phyloP scores from a whole-genome alignment of 108 stramenopile genomes.

The Nannochloropsis oceanica region DNA sequence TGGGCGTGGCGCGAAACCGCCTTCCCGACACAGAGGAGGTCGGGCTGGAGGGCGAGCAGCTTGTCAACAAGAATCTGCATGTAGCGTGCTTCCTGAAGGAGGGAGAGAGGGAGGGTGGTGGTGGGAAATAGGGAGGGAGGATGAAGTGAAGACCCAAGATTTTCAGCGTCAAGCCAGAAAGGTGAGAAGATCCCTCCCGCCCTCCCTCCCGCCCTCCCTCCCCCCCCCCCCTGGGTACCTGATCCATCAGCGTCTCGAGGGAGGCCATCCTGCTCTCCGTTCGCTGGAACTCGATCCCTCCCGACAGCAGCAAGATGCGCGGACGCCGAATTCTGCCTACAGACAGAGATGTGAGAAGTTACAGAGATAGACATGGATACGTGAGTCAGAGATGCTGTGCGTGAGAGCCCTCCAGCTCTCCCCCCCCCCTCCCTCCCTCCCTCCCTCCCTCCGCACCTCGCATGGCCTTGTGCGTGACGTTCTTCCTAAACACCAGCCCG shows the following conservation, averaged over 20 bases:
- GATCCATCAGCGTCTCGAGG: conserved; percentile 72
- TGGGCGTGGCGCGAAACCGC: conserved; percentile 71
- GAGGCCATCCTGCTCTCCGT: conserved; percentile 64
- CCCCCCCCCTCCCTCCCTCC: conserved; percentile 19
- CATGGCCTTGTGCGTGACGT: conserved; percentile 67
- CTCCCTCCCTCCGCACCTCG: neutral
- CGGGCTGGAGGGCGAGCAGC: conserved; percentile 68
- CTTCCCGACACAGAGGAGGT: conserved; percentile 62
- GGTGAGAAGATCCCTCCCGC: no score
- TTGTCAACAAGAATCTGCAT: conserved; percentile 77
- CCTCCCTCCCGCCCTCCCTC: no score
- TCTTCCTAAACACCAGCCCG: conserved; percentile 76
- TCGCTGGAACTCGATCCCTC: conserved; percentile 80
- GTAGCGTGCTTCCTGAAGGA: conserved; percentile 81
- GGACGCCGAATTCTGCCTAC: conserved; percentile 29
- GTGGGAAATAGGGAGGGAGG: no score
- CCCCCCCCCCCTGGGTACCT: no score
- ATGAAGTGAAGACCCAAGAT: no score
- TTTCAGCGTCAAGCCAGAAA: no score
- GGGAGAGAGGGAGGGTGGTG: no score
- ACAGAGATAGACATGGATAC: no score
- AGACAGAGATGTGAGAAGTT: conserved; percentile 7
- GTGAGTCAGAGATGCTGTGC: no score
- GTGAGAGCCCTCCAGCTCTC: no score
- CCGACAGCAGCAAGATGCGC: conserved; percentile 70